Conservation (phyloP, 2,329 filamentous ascomycete species). For the Beauveria sp. region DNA sequence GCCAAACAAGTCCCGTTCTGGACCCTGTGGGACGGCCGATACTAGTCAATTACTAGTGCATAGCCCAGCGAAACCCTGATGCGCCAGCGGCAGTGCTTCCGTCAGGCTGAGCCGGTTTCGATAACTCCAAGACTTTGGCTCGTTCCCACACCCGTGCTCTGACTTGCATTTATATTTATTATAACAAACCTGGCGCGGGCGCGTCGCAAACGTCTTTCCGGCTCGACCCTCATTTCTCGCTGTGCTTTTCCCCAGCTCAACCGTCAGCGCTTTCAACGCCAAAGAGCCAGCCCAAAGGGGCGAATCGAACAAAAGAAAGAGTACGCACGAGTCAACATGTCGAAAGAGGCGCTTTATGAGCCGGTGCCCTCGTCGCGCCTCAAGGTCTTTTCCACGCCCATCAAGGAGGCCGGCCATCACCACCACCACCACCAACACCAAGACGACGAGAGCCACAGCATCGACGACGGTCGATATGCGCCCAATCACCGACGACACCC, state of each 20-base stretch:
- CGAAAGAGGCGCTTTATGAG: conserved; percentile 8
- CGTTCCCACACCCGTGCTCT: neutral
- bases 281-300: neutral
- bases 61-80: neutral
- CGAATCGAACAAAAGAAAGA: neutral
- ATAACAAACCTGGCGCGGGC: neutral
- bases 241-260: neutral
- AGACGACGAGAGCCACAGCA: neutral
- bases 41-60: neutral
- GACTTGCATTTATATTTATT: neutral
- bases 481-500: conserved; percentile 7
- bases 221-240: neutral
- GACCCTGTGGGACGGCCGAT: neutral
- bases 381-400: conserved; percentile 9
- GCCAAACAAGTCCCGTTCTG: neutral
- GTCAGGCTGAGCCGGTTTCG: neutral
- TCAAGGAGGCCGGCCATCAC: neutral
- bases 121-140: neutral
- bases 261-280: neutral
- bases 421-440: neutral
- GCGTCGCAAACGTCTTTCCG: neutral
- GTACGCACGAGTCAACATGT: neutral
- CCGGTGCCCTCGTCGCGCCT: conserved; percentile 6
- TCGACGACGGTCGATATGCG: neutral
- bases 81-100: neutral